phyloP scores from a whole-genome alignment of 352 stramenopile species.

The Phytophthora europaea region DNA sequence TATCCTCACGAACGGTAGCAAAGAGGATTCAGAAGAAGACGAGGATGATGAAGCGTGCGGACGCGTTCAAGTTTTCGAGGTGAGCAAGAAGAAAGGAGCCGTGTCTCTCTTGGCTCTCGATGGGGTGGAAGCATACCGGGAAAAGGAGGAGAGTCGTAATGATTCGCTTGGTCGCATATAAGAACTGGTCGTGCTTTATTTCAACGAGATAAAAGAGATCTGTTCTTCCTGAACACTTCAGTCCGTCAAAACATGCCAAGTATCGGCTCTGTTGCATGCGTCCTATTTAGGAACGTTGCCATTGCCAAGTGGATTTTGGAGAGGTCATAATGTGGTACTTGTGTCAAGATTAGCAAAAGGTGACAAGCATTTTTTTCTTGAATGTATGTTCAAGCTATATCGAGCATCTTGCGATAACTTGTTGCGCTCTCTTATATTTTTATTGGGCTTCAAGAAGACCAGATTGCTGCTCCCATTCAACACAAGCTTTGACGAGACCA shows the following conservation, averaged over 20 bases:
- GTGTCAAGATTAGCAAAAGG: no score
- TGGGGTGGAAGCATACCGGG: slow-evolving; percentile 46
- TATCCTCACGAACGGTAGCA: slow-evolving; percentile 42
- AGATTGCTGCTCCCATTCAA: neutral
- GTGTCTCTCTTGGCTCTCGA: slow-evolving; percentile 47
- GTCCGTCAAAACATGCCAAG: slow-evolving; percentile 25
- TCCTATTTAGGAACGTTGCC: slow-evolving; percentile 10
- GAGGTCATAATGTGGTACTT: neutral
- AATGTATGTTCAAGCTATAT: neutral
- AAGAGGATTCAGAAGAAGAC: slow-evolving; percentile 27
- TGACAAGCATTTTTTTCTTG: no score
- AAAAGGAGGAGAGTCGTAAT: slow-evolving; percentile 56
- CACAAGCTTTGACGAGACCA: neutral
- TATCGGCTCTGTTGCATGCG: slow-evolving; percentile 3
- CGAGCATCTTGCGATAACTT: neutral
- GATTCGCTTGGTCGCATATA: slow-evolving; percentile 55
- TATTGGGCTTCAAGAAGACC: neutral
- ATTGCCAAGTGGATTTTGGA: slow-evolving; percentile 14
- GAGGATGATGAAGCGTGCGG: slow-evolving; percentile 17
- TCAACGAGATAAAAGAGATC: neutral
- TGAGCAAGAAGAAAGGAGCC: slow-evolving; percentile 60
- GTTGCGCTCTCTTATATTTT: neutral
- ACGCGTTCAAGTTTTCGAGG: slow-evolving; percentile 53
- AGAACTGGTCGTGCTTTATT: no score
- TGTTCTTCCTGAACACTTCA: neutral